Evolutionary conservation across 1,139 yeast species (phyloP).

Genomic region (Geotrichum siamense): DNA sequence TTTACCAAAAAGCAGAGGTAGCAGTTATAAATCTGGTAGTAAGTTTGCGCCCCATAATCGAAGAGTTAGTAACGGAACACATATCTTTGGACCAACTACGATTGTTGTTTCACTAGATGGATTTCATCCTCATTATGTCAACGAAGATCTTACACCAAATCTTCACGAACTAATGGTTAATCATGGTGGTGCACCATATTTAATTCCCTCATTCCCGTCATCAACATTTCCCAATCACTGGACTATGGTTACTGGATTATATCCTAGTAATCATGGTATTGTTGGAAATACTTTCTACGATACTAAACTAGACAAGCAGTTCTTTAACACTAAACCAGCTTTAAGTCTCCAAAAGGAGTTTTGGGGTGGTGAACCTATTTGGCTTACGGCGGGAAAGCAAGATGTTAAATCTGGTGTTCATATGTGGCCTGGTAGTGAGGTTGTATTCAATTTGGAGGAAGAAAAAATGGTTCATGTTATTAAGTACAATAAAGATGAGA

Average conservation of each 20-base stretch:
- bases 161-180: constrained; percentile 50
- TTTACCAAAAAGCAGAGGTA: background rate
- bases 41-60: background rate
- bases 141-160: constrained; percentile 58
- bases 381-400: constrained; percentile 69
- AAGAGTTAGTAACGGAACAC: constrained; percentile 54
- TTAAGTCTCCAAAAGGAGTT: constrained; percentile 54
- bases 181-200: constrained; percentile 68
- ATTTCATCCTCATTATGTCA: constrained; percentile 86
- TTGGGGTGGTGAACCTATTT: constrained; percentile 90
- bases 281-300: constrained; percentile 80
- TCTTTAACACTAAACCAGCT: constrained; percentile 55
- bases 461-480: constrained; percentile 44
- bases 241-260: constrained; percentile 79
- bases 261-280: constrained; percentile 80
- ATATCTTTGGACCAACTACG: constrained; percentile 68
- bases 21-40: background rate
- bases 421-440: constrained; percentile 96
- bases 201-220: constrained; percentile 82
- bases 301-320: constrained; percentile 47
- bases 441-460: constrained; percentile 37
- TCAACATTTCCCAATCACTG: constrained; percentile 90
- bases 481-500: constrained; percentile 56
- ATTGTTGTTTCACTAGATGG: constrained; percentile 76
- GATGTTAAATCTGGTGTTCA: constrained; percentile 71